Evolutionary conservation across 257 asterid species (phyloP).

Genomic region (Echium plantagineum): DNA sequence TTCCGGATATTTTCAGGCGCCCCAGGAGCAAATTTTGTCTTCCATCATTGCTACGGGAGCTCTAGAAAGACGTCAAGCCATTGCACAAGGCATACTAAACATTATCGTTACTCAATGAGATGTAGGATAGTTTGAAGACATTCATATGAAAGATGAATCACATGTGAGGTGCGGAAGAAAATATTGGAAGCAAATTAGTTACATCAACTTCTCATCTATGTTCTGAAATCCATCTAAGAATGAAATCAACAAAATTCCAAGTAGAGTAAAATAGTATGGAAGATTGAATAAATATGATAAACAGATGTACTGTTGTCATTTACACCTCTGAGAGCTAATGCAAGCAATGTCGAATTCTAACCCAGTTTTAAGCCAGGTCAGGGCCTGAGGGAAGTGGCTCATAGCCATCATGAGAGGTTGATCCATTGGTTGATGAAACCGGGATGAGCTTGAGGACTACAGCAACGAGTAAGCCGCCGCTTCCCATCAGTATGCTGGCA

Average conservation of each 20-base stretch:
- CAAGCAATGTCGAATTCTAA: too few species aligned
- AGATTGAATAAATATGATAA: neutral
- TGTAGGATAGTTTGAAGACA: too few species aligned
- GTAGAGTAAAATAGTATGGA: too few species aligned
- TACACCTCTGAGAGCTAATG: too few species aligned
- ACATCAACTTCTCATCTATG: too few species aligned
- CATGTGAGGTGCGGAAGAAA: neutral
- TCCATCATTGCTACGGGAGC: conserved; percentile 14
- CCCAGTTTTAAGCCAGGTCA: conserved; percentile 30
- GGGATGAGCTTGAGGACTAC: conserved; percentile 55
- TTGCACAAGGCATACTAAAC: too few species aligned
- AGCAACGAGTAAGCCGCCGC: conserved; percentile 38
- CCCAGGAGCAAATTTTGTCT: conserved; percentile 1
- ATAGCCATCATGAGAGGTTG: conserved; percentile 44
- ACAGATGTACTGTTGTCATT: neutral
- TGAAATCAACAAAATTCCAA: neutral
- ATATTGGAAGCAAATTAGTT: too few species aligned
- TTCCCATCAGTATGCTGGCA: conserved; percentile 43
- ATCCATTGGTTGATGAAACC: conserved; percentile 12
- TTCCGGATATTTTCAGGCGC: conserved; percentile 17
- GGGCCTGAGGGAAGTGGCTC: conserved; percentile 68
- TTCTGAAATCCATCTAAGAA: neutral
- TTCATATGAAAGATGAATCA: too few species aligned
- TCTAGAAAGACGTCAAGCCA: conserved; percentile 25
- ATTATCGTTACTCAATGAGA: too few species aligned